Conservation (phyloP, 441 rosid genomes). For the Bruguiera hainesii region DNA sequence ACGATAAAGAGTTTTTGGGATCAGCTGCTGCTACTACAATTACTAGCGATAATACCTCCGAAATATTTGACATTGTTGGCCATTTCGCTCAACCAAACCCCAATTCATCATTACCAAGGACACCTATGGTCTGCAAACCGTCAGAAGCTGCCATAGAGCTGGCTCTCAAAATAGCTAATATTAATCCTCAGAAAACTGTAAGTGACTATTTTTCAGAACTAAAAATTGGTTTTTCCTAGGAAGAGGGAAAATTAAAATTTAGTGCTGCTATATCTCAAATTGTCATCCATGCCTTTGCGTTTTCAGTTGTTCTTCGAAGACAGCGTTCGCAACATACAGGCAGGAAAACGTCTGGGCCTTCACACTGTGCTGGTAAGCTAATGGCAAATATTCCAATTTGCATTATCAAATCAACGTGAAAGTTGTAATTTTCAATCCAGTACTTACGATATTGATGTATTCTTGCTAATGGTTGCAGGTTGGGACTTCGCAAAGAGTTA, state of each 20-base stretch:
- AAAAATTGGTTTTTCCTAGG: not conserved
- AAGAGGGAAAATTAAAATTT: not conserved
- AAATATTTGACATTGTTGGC: constrained; percentile 43
- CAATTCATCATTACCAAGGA: constrained; percentile 39
- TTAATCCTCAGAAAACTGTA: constrained; percentile 79
- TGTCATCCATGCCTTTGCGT: not conserved
- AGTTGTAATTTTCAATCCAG: not conserved
- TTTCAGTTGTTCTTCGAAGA: constrained; percentile 86
- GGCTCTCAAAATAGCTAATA: constrained; percentile 65
- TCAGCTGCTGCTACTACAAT: not conserved
- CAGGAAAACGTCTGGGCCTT: constrained; percentile 78
- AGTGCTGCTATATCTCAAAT: no score
- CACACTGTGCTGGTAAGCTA: constrained; percentile 67
- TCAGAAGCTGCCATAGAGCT: constrained; percentile 56
- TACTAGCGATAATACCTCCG: not conserved
- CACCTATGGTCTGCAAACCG: constrained; percentile 83
- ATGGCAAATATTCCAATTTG: not conserved
- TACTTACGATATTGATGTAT: no score
- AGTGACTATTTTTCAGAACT: constrained; percentile 12
- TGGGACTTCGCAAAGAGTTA: constrained; percentile 57
- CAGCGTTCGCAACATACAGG: constrained; percentile 77
- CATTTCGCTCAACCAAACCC: constrained; percentile 32
- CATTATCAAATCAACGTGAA: not conserved
- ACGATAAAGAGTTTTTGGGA: not conserved
- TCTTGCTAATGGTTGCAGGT: constrained; percentile 34